Evolutionary conservation across 352 stramenopile species (phyloP), one percentile per base, ranked within the genome.

Genomic region (Phytophthora rubi): DNA sequence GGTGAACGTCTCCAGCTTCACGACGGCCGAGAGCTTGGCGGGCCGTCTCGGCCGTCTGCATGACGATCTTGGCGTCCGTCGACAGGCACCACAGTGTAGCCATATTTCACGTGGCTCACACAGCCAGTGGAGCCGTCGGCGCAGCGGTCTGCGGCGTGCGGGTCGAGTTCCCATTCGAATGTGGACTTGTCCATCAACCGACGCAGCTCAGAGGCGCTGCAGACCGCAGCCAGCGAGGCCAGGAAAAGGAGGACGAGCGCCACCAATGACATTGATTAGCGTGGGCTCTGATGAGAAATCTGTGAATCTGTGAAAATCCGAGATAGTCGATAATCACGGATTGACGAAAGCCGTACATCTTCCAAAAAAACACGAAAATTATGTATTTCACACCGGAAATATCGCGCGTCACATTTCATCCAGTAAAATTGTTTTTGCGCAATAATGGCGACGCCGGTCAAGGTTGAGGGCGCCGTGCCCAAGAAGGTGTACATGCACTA

Each of bases 401-500:
- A 26, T 26, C 23, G 23, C 23, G 23, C 23, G 23, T 26, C 23
- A 26, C 23, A 26, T 26, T 26, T 26, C 23, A 26, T 26, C 23
- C 23, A 26, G 23, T 26, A 26, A 26, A 26, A 26, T 26, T 26
- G 23, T 26, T 26, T 39, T 42, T 44, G 35, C 35, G 10, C 10
- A 42, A 21, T 2, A 18, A 85, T 85, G 68, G 61, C 71, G 70
- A 79, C 75, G 30, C 73, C 80, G 7, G 77, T 73, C 12, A 91
- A 88, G 75, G 86, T 92, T n/a, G 85, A 94, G 45, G 85, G 88
- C 65, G 86, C 86, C 6, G 79, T 86, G 74, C 77, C 87, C 59
- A 95, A 95, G 85, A 96, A 96, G 63, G 86, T 94, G 69, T 96
- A 96, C 79, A 90, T 96, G 76, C 88, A 96, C 81, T 94, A 90